Evolutionary conservation across 176 grass and related monocot species (phyloP).

Genomic region (Rhipidocladum racemiflorum): DNA sequence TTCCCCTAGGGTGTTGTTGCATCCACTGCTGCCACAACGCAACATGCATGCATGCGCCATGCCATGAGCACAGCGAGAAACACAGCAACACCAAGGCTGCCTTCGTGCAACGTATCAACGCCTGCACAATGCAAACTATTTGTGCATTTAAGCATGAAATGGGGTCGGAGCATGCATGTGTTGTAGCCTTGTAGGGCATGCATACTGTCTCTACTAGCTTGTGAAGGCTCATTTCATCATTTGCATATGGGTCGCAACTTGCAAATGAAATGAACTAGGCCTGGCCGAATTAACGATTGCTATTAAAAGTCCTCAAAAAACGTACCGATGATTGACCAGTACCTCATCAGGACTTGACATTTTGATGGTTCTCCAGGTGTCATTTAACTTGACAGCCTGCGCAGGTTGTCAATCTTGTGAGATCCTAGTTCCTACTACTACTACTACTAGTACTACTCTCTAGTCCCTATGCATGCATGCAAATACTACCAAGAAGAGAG

Average conservation of each 20-base stretch:
- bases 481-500: neutral
- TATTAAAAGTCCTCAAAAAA: neutral
- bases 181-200: neutral
- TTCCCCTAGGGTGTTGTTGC: neutral
- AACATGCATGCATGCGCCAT: conserved; percentile 5
- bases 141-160: neutral
- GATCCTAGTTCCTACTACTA: neutral
- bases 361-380: conserved; percentile 35
- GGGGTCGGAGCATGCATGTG: neutral
- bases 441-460: neutral
- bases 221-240: neutral
- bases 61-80: neutral
- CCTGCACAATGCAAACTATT: neutral
- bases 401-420: neutral
- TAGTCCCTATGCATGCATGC: neutral
- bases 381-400: conserved; percentile 21
- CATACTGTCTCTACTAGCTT: neutral
- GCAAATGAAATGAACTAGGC: conserved; percentile 14
- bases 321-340: conserved; percentile 17
- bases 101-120: neutral
- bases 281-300: neutral
- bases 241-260: neutral
- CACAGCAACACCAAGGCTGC: neutral
- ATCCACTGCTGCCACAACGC: neutral
- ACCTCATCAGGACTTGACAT: conserved; percentile 37